Evolutionary conservation across 129 eudicot genomes (phyloP).

Genomic region (Solidago caesia): DNA sequence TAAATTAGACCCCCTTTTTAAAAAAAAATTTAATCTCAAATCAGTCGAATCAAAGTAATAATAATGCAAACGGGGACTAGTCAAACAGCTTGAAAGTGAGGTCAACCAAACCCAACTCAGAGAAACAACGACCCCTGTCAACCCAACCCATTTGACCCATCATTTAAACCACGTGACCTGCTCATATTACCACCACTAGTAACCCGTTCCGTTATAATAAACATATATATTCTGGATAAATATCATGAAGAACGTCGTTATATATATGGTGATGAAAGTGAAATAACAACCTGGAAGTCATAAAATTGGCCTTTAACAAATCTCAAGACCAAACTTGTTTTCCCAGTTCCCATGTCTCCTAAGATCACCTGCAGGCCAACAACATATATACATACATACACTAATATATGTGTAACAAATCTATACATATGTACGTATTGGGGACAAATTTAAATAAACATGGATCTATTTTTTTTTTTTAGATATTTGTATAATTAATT

Average conservation of each 20-base stretch:
- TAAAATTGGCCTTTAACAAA: slow-evolving; percentile 60
- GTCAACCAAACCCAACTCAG: background rate
- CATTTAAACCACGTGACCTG: background rate
- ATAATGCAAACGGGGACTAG: too few species aligned
- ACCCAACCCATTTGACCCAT: background rate
- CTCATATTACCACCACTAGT: background rate
- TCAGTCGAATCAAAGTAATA: too few species aligned
- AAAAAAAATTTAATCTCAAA: too few species aligned
- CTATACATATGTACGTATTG: background rate
- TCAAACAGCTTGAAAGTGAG: background rate
- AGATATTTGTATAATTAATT: too few species aligned
- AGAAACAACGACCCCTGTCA: background rate
- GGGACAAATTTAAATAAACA: background rate
- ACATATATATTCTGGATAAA: background rate
- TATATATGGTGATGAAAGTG: slow-evolving; percentile 1
- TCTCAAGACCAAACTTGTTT: slow-evolving; percentile 57
- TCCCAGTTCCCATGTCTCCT: slow-evolving; percentile 65
- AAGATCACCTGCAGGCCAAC: slow-evolving; percentile 42
- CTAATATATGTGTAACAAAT: too few species aligned
- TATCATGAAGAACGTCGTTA: background rate
- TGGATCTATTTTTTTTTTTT: too few species aligned
- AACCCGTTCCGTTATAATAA: background rate
- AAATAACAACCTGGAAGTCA: slow-evolving; percentile 39
- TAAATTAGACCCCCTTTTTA: background rate
- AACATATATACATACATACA: too few species aligned